These are phyloP conservation scores for Venturia asperata DNA, from an alignment of 2,329 filamentous ascomycete genomes.

Conservation along the genomic window DNA sequence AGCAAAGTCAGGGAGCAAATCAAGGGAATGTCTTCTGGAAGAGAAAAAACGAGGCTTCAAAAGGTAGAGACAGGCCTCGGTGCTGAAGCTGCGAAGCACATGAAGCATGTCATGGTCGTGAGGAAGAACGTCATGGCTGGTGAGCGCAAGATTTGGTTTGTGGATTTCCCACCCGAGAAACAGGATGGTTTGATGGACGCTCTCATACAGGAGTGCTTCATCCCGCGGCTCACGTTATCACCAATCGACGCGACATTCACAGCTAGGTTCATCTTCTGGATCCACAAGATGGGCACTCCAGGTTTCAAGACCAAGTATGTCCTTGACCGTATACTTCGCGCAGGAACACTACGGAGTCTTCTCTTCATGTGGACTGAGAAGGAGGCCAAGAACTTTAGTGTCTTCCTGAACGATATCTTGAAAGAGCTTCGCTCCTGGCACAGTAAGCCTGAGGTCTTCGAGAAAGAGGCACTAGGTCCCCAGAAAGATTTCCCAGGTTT, in stretches of 20 bases:
- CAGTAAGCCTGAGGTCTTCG: constrained; percentile 64
- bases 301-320: constrained; percentile 82
- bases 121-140: constrained; percentile 51
- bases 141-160: constrained; percentile 75
- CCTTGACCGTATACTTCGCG: constrained; percentile 75
- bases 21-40: constrained; percentile 57
- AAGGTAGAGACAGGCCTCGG: constrained; percentile 62
- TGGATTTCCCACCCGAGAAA: constrained; percentile 52
- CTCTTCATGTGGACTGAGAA: constrained; percentile 86
- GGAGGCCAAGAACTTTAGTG: constrained; percentile 87
- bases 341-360: constrained; percentile 70
- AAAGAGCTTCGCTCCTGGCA: constrained; percentile 82
- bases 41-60: constrained; percentile 62
- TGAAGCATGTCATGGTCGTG: constrained; percentile 13
- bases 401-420: constrained; percentile 77
- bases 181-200: constrained; percentile 62
- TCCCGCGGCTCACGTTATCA: constrained; percentile 81
- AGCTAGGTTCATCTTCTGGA: constrained; percentile 76
- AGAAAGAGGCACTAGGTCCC: constrained; percentile 69
- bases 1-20: constrained; percentile 31
- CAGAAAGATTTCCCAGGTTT: constrained; percentile 69
- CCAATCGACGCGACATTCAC: constrained; percentile 82
- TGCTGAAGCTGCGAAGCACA: constrained; percentile 46
- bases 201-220: constrained; percentile 80
- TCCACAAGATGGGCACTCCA: constrained; percentile 76